Evolutionary conservation across 2,329 filamentous ascomycete species (phyloP).

Genomic region (Aspergillus pseudoviridinutans): DNA sequence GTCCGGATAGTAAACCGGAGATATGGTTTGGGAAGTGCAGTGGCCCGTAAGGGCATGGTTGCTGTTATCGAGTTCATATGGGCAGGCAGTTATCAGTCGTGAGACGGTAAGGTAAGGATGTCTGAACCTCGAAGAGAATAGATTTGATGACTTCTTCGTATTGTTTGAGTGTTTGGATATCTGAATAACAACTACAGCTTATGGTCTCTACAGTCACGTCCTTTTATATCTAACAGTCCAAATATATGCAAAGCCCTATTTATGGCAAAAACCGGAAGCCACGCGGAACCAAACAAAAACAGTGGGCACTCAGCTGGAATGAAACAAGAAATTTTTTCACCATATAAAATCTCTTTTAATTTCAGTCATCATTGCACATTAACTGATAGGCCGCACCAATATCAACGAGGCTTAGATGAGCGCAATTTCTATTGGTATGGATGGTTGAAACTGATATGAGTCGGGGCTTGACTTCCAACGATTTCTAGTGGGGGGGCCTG

Average conservation of each 20-base stretch:
- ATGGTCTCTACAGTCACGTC: background rate
- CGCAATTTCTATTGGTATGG: background rate
- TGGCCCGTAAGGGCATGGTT: conserved; percentile 25
- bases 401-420: background rate
- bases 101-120: background rate
- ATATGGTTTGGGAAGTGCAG: conserved; percentile 22
- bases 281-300: conserved; percentile 5
- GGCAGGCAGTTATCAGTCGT: conserved; percentile 1
- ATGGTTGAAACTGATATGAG: background rate
- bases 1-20: conserved; percentile 22
- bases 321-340: background rate
- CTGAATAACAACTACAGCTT: background rate
- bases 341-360: background rate
- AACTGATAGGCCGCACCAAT: background rate
- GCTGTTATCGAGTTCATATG: conserved; percentile 28
- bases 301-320: conserved; percentile 2
- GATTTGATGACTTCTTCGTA: background rate
- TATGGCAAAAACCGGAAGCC: conserved; percentile 18
- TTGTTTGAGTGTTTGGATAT: background rate
- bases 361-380: background rate
- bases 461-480: too few relatives aligned
- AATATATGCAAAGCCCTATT: background rate
- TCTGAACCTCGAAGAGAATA: background rate
- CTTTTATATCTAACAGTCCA: conserved; percentile 5
- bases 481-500: too few relatives aligned